Conservation (phyloP, 257 asterid genomes). For the Nicotiana otophora region DNA sequence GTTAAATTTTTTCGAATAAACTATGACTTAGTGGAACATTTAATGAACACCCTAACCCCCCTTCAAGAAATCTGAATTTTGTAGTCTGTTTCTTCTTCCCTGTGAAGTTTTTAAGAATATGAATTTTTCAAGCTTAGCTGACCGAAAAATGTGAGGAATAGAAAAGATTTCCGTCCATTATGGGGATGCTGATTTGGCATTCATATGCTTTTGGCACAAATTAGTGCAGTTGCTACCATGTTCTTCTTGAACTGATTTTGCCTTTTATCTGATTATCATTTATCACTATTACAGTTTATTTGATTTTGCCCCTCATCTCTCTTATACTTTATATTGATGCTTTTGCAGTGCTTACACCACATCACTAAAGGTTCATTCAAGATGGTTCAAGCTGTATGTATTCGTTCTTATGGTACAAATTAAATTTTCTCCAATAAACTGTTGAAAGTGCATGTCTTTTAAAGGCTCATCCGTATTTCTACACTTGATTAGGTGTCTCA, state of each 20-base stretch:
- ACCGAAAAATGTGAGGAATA: background rate
- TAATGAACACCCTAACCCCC: background rate
- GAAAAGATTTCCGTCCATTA: background rate
- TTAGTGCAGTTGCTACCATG: background rate
- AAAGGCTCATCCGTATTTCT: background rate
- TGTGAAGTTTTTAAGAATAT: background rate
- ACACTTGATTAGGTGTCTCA: background rate
- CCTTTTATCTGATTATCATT: background rate
- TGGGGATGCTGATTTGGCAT: background rate
- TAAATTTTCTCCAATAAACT: background rate
- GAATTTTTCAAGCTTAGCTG: background rate
- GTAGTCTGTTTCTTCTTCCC: background rate
- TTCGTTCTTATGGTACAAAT: constrained; percentile 23
- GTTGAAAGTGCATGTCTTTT: background rate
- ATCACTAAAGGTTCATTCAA: constrained; percentile 25
- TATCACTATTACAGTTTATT: background rate
- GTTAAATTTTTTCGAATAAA: background rate
- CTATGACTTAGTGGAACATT: background rate
- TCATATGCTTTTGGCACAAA: background rate
- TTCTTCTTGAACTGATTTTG: background rate
- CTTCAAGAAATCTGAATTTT: background rate
- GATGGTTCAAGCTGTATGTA: constrained; percentile 25
- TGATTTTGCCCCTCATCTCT: background rate
- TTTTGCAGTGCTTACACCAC: constrained; percentile 47
- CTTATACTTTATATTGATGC: background rate